Percentiles rank a stretch among this genome's conserved stretches.
phyloP scores from a whole-genome alignment of 352 stramenopile genomes.

The Globisporangium yorkense region DNA sequence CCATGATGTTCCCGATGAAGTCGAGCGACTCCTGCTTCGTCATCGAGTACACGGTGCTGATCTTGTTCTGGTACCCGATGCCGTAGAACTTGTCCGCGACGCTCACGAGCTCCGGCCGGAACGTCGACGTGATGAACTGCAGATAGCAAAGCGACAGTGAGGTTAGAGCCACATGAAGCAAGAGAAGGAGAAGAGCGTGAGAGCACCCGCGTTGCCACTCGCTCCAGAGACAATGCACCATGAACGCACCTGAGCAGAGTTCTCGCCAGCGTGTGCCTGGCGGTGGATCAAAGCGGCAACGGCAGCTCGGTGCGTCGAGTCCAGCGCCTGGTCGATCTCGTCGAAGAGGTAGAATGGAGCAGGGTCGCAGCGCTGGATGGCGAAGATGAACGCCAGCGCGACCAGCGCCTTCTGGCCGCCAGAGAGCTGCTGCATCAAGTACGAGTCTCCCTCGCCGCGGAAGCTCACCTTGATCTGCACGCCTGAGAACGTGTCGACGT shows the following conservation, averaged over 20 bases:
- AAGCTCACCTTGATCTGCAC: constrained; percentile 99
- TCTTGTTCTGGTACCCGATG: constrained; percentile 99
- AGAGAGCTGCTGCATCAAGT: constrained; percentile 98
- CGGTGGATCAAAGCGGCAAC: constrained; percentile 96
- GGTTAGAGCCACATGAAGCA: background rate
- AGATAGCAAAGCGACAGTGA: background rate
- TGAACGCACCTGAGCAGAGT: constrained; percentile 89
- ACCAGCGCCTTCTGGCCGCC: constrained; percentile 99
- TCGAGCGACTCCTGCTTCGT: constrained; percentile 95
- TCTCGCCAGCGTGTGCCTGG: constrained; percentile 93
- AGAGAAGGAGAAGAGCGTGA: background rate
- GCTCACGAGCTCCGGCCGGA: constrained; percentile 98
- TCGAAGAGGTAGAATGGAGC: constrained; percentile 99
- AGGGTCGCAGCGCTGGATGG: constrained; percentile 97
- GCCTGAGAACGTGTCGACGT: constrained; percentile 93
- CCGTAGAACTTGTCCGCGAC: constrained; percentile 97
- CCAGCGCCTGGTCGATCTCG: constrained; percentile 99
- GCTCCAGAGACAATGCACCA: background rate
- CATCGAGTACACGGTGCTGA: constrained; percentile 92
- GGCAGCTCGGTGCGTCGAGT: constrained; percentile 96
- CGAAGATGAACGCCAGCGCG: constrained; percentile 99
- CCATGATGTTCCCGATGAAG: constrained; percentile 94
- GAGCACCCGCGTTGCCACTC: background rate
- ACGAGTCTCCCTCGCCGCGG: constrained; percentile 92
- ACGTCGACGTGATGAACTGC: constrained; percentile 98